Conservation (phyloP, 2,329 filamentous ascomycete genomes). For the Penicillium sp. region DNA sequence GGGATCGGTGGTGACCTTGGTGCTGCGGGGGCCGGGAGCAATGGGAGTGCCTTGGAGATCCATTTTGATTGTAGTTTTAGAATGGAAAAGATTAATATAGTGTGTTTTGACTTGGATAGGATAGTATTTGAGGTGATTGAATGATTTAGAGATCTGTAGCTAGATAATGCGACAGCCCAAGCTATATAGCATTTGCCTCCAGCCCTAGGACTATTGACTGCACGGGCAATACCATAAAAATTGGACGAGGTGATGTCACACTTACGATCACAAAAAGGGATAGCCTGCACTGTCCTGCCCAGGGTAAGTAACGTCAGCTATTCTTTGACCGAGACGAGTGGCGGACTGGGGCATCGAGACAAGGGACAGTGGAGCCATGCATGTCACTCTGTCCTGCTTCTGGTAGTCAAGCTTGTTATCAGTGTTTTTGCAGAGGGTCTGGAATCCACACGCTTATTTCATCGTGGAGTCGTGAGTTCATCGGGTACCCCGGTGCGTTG, state of each 20-base stretch:
- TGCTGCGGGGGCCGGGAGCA: constrained; percentile 31
- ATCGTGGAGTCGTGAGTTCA: constrained; percentile 12
- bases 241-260: constrained; percentile 31
- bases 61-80: constrained; percentile 28
- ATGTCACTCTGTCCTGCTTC: constrained; percentile 6
- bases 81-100: background rate
- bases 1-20: constrained; percentile 51
- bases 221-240: constrained; percentile 3
- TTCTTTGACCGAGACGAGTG: constrained; percentile 7
- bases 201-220: background rate
- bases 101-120: background rate
- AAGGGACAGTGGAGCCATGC: constrained; percentile 13
- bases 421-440: background rate
- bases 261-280: constrained; percentile 24
- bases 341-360: constrained; percentile 12
- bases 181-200: constrained; percentile 23
- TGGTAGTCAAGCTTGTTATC: constrained; percentile 3
- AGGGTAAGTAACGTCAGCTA: constrained; percentile 15
- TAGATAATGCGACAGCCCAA: background rate
- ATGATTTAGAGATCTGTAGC: background rate
- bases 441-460: constrained; percentile 14
- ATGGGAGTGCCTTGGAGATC: constrained; percentile 43
- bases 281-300: constrained; percentile 10
- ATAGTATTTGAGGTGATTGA: background rate
- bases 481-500: constrained; percentile 1